A percentile compares a stretch with the other conserved stretches of the same genome.
Evolutionary conservation across 1,139 yeast genomes (phyloP).

Genomic region (Pichia kudriavzevii): DNA sequence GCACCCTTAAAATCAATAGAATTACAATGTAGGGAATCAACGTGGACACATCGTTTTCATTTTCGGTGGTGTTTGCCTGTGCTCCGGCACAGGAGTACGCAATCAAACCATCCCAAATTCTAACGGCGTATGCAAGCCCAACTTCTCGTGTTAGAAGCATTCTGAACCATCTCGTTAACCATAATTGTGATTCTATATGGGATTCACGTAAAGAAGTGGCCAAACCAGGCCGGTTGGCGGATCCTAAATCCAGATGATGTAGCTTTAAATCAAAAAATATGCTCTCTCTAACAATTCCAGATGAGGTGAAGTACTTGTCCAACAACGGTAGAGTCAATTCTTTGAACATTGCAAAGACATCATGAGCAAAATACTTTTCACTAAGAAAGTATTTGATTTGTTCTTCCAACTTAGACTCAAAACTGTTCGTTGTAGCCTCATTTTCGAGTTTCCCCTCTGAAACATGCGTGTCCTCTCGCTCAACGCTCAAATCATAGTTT

Average conservation of each 20-base stretch:
- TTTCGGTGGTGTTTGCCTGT: conserved; percentile 6
- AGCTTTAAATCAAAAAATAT: conserved; percentile 44
- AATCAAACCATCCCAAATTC: conserved; percentile 54
- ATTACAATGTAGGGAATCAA: conserved; percentile 47
- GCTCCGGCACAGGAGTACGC: conserved; percentile 27
- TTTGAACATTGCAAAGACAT: conserved; percentile 40
- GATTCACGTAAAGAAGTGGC: conserved; percentile 30
- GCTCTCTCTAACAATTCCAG: conserved; percentile 21
- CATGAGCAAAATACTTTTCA: conserved; percentile 35
- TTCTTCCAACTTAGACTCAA: conserved; percentile 16
- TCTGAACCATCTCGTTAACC: conserved; percentile 62
- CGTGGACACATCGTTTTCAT: conserved; percentile 26
- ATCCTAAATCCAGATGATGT: conserved; percentile 31
- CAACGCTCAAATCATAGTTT: no score
- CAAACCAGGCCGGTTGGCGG: conserved; percentile 34
- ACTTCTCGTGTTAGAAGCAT: conserved; percentile 52
- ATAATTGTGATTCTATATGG: conserved; percentile 51
- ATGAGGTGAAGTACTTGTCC: conserved; percentile 34
- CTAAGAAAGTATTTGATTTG: conserved; percentile 33
- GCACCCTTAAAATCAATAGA: conserved; percentile 43
- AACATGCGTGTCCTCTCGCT: no score
- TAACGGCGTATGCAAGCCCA: conserved; percentile 39
- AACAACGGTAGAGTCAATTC: conserved; percentile 35
- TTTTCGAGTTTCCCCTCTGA: no score
- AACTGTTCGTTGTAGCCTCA: no score